phyloP scores from a whole-genome alignment of 345 rosid genomes.

The Angophora floribunda region DNA sequence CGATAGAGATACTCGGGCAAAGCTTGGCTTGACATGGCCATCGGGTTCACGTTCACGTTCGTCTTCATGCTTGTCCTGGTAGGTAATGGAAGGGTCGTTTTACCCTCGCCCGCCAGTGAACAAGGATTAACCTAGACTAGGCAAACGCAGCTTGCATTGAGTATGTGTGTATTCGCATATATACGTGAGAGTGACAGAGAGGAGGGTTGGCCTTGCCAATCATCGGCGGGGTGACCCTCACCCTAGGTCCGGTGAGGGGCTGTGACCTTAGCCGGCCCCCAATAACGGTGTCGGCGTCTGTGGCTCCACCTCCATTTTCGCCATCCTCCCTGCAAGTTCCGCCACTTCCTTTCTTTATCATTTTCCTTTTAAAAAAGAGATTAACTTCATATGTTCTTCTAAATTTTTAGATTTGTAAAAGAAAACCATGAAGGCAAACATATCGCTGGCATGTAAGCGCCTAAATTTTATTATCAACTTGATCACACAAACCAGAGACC shows the following conservation, averaged over 20 bases:
- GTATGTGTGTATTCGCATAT: not conserved
- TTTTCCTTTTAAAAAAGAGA: not conserved
- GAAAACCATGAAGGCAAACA: not conserved
- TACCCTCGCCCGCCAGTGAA: not conserved
- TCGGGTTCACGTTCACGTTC: not conserved
- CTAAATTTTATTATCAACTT: not conserved
- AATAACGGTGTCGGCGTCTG: not conserved
- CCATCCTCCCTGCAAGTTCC: no score
- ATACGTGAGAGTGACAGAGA: not conserved
- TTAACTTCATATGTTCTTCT: not conserved
- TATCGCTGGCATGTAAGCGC: not conserved
- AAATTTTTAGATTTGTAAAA: not conserved
- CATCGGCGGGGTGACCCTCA: not conserved
- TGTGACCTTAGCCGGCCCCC: fast-evolving
- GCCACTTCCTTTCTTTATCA: no score
- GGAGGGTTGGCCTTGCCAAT: not conserved
- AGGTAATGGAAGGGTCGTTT: not conserved
- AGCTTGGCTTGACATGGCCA: not conserved
- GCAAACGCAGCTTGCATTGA: not conserved
- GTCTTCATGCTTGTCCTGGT: not conserved
- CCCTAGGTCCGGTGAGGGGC: not conserved
- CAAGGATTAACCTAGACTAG: not conserved
- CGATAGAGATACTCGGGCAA: not conserved
- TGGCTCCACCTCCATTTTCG: not conserved
- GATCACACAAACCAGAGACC: not conserved